phyloP scores from a whole-genome alignment of 2,329 filamentous ascomycete genomes.

The Arachnomyces sp. region DNA sequence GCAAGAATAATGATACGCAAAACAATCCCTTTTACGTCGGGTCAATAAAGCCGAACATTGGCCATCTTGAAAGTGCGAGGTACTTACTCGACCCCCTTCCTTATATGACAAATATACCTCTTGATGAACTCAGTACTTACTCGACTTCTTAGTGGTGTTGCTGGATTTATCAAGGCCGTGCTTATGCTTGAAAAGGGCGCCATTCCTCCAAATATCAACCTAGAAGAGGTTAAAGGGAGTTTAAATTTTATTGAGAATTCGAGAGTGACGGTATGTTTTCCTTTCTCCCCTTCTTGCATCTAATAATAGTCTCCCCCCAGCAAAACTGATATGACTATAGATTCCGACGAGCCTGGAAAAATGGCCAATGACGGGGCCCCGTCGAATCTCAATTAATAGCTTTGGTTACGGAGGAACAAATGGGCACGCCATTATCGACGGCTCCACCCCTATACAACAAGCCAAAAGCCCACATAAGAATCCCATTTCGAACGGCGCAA shows the following conservation, averaged over 20 bases:
- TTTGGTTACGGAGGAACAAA: slow-evolving; percentile 43
- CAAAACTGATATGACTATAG: too few relatives aligned
- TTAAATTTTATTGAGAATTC: too few relatives aligned
- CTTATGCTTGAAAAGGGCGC: slow-evolving; percentile 52
- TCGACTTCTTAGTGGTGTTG: slow-evolving; percentile 51
- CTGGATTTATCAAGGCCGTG: slow-evolving; percentile 51
- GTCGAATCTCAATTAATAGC: slow-evolving; percentile 31
- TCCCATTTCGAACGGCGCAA: too few relatives aligned
- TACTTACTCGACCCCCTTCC: slow-evolving; percentile 26
- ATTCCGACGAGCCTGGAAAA: slow-evolving; percentile 6
- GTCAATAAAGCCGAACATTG: slow-evolving; percentile 21
- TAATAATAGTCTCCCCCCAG: too few relatives aligned
- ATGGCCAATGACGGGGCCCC: slow-evolving; percentile 6
- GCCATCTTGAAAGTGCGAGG: slow-evolving; percentile 29
- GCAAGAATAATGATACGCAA: slow-evolving; percentile 39
- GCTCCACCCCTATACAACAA: not conserved
- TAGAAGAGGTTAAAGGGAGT: too few relatives aligned
- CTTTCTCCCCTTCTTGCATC: too few relatives aligned
- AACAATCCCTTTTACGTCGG: slow-evolving; percentile 9
- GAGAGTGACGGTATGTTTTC: too few relatives aligned
- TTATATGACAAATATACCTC: slow-evolving; percentile 48
- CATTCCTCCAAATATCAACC: slow-evolving; percentile 50
- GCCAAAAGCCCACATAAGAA: not conserved
- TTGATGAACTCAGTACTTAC: slow-evolving; percentile 51
- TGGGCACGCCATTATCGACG: slow-evolving; percentile 35